Base-by-base conservation (phyloP, 176 grass and related monocot species). In the Ampelocalamus luodianensis region DNA sequence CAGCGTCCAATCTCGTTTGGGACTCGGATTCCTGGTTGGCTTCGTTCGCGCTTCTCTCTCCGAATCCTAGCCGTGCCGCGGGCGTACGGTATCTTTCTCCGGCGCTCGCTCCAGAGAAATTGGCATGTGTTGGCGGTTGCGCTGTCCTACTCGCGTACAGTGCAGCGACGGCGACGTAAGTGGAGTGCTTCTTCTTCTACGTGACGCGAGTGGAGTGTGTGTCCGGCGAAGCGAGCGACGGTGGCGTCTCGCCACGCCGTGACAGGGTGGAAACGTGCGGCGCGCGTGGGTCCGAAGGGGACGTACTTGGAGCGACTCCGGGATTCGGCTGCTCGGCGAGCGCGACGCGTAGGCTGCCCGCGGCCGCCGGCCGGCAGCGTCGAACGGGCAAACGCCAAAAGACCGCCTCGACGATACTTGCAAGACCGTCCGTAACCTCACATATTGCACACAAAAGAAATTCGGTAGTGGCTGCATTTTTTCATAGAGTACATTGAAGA, bases 121-220 rank as follows among this genome's bases (percentile, higher is more conserved):
- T 40, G 54, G 37, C 37, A 26, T 15, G 37, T 42, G 75, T 11
- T 39, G 49, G 8, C 16, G 1, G 15, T 14, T 8, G 63, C 13
- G 27, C 10, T 53, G 46, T 20, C 26, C 18, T 8, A 24, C 27
- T 50, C 72, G 46, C 45, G 48, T 22, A 27, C 44, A 24, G 24
- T 54, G 48, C 45, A 37, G 54, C 68, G 68, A 72, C 55, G 68
- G 68, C 24, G 80, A 82, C 6, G 79, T 7, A 23, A 34, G 45
- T 32, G 37, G 3, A 8, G 8, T 10, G 48, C 24, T 74, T 15
- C 48, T 4, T 38, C 5, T 48, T 16, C 43, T 48, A 13, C 11
- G 36, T 22, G 54, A 58, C 36, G 36, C 39, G 40, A 58, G 22
- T 22, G 23, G 40, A 65, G 23, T 0, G 38, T 0, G 38, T 3